Percentiles rank a stretch among this genome's conserved stretches.
phyloP scores from a whole-genome alignment of 805 yeast species.

The Clavispora phyllophila region DNA sequence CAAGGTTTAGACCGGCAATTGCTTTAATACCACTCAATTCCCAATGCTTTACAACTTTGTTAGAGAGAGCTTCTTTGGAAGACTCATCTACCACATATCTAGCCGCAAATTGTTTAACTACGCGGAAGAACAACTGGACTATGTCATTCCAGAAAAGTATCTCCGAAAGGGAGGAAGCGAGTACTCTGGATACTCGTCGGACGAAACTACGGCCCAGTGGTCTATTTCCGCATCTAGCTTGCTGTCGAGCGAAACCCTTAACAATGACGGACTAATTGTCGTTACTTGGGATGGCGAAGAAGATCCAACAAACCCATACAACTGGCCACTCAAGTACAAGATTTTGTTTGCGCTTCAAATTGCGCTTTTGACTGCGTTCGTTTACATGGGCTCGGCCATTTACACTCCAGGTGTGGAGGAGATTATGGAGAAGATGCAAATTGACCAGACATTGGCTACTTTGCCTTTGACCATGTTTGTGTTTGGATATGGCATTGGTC shows the following conservation, averaged over 20 bases:
- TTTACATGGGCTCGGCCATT: slow-evolving; percentile 53
- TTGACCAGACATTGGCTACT: slow-evolving; percentile 40
- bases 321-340: slow-evolving; percentile 47
- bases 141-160: slow-evolving; percentile 28
- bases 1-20: too few species aligned
- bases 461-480: slow-evolving; percentile 52
- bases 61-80: slow-evolving; percentile 27
- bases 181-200: neutral
- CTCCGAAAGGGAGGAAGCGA: slow-evolving; percentile 2
- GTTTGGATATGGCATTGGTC: slow-evolving; percentile 58
- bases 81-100: slow-evolving; percentile 20
- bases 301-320: slow-evolving; percentile 54
- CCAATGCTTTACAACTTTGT: slow-evolving; percentile 15
- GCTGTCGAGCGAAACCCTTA: neutral
- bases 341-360: slow-evolving; percentile 33
- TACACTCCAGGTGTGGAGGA: slow-evolving; percentile 49
- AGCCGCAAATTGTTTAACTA: slow-evolving; percentile 16
- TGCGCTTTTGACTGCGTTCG: slow-evolving; percentile 42
- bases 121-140: slow-evolving; percentile 23
- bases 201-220: neutral
- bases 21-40: too few species aligned
- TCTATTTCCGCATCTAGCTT: neutral
- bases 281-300: slow-evolving; percentile 36
- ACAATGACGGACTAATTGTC: slow-evolving; percentile 6
- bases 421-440: slow-evolving; percentile 42